Base-by-base conservation (phyloP, 2,329 filamentous ascomycete genomes). In the Coleophoma crateriformis region DNA sequence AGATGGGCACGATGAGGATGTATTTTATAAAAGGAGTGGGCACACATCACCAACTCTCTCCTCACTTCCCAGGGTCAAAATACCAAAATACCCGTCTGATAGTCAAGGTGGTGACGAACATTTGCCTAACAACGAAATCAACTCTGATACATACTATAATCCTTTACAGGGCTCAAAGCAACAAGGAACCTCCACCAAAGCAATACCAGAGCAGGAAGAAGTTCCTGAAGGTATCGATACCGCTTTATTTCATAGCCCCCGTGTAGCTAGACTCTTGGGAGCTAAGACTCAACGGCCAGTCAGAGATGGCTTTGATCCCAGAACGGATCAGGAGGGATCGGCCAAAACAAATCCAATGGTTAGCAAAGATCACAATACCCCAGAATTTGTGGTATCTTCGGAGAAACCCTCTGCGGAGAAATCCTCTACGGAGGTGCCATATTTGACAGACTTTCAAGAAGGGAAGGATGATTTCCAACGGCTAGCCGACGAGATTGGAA, bases 221-320 rank as follows among this genome's bases (percentile, higher is more conserved):
- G 51, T 76, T 14, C 73, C 80, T 4, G 77, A 81, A 47, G 81
- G 77, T 43, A 70, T 84, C 58, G 75, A 85, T 59, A 74, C 76
- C 5, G 76, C 81, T 55, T 65, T 86, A 0, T 87, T 87, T 60
- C 77, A 79, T 49, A 85, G 78, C 48, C 76, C 75, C 3, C 73
- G 72, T 48, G 76, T 84, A 17, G 77, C 80, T 27, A 74, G 68
- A 52, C 71, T 80, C 64, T 67, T 85, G 13, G 74, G 77, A 32
- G 71, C 71, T 32, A 71, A 75, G 53, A 64, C 64, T 48, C 56
- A 62, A 46, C 50, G 39, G 14, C 41, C 33, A 12, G 55, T 17
- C 13, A 49, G 42, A 13, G 27, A 44, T 37, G 50, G 59, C 34
- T 53, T 68, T 14, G 58, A 68, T 27, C 8, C 27, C 8, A 27